These are phyloP conservation scores for Tricholoma sp. DNA, from an alignment of 768 basidiomycete genomes.

Conservation along the genomic window DNA sequence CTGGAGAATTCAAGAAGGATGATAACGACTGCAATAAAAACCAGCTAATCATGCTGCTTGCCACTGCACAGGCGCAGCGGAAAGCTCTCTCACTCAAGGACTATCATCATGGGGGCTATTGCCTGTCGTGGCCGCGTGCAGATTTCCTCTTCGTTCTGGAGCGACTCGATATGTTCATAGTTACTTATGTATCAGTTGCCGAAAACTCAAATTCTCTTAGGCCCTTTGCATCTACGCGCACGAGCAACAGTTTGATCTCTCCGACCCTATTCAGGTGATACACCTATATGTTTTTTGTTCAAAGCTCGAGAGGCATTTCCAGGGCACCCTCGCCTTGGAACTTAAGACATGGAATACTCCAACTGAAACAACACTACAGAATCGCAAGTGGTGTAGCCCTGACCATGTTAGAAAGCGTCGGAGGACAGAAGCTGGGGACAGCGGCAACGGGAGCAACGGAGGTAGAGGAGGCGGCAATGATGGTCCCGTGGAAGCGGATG, in stretches of 20 bases:
- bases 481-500: background rate
- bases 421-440: background rate
- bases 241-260: constrained; percentile 4
- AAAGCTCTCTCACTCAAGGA: constrained; percentile 8
- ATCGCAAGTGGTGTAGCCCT: too few species aligned
- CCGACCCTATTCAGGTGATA: too few species aligned
- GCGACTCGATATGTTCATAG: background rate
- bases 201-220: background rate
- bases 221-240: constrained; percentile 2
- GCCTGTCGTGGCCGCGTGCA: background rate
- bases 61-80: constrained; percentile 6
- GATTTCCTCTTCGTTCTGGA: background rate
- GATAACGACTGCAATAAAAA: constrained; percentile 6
- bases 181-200: background rate
- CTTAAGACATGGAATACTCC: too few species aligned
- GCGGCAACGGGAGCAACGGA: background rate
- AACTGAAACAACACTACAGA: too few species aligned
- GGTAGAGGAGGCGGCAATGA: background rate
- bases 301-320: too few species aligned
- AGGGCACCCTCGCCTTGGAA: too few species aligned
- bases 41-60: constrained; percentile 8
- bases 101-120: constrained; percentile 7
- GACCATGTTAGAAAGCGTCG: too few species aligned
- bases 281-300: too few species aligned
- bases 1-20: constrained; percentile 9